These are phyloP conservation scores for Syzygium syzygioides DNA, from an alignment of 441 rosid genomes.

Conservation along the genomic window DNA sequence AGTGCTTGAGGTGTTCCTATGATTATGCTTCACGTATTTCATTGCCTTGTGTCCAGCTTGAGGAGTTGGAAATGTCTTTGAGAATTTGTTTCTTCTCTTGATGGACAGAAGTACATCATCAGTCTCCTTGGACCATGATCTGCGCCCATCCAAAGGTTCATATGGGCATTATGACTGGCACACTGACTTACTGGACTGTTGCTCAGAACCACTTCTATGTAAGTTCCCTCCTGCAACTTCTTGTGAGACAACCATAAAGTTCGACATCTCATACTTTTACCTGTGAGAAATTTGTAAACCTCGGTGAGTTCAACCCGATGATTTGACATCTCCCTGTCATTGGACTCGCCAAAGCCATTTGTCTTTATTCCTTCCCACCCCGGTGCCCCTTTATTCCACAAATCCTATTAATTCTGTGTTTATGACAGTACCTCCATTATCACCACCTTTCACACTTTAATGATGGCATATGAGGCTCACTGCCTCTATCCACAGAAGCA, in stretches of 20 bases:
- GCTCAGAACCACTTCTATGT: conserved; percentile 79
- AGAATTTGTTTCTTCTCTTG: neutral
- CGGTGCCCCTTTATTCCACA: neutral
- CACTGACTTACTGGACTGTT: conserved; percentile 79
- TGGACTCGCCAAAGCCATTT: neutral
- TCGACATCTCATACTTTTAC: neutral
- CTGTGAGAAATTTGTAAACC: neutral
- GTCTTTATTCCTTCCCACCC: neutral
- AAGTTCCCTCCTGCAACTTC: conserved; percentile 18
- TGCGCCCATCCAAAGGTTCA: conserved; percentile 54
- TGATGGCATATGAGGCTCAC: neutral
- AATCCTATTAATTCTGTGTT: neutral
- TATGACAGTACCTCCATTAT: neutral
- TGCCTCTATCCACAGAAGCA: neutral
- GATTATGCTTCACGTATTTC: neutral
- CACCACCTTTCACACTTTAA: neutral
- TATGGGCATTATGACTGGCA: conserved; percentile 71
- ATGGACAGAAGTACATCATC: conserved; percentile 59
- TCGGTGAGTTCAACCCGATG: neutral
- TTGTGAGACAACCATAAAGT: neutral
- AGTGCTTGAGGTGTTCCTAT: neutral
- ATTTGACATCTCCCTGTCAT: neutral
- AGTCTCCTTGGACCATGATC: conserved; percentile 60
- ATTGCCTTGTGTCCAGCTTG: neutral
- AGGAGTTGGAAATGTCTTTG: neutral